phyloP scores from a whole-genome alignment of 1,284 basidiomycete species.

The Peniophora sp. region DNA sequence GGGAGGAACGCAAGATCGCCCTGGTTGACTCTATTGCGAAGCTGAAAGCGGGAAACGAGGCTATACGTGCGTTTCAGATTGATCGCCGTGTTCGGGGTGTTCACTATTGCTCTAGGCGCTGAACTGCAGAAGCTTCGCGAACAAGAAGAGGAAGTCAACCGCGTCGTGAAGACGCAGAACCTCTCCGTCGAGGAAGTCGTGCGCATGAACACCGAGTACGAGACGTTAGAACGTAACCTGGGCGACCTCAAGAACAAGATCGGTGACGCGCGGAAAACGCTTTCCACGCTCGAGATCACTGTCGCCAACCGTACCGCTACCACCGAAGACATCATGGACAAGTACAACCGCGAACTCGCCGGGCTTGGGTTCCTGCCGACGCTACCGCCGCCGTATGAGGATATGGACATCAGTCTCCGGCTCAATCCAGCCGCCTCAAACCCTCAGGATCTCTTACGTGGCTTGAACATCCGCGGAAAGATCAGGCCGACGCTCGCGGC shows the following conservation, averaged over 20 bases:
- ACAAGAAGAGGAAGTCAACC: constrained; percentile 55
- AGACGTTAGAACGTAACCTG: constrained; percentile 58
- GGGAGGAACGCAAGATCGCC: constrained; percentile 57
- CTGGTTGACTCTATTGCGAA: constrained; percentile 52
- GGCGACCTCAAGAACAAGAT: constrained; percentile 73
- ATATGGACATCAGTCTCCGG: constrained; percentile 66
- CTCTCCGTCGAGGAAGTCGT: constrained; percentile 78
- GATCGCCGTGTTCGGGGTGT: constrained; percentile 1
- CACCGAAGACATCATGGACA: constrained; percentile 71
- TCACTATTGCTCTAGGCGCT: constrained; percentile 30
- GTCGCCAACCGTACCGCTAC: constrained; percentile 70
- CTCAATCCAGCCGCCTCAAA: constrained; percentile 68
- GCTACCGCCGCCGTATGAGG: constrained; percentile 55
- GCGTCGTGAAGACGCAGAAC: constrained; percentile 75
- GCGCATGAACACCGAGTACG: constrained; percentile 82
- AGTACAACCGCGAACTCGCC: constrained; percentile 65
- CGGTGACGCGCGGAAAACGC: constrained; percentile 57
- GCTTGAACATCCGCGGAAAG: constrained; percentile 55
- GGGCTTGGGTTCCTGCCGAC: constrained; percentile 69
- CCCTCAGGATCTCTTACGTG: constrained; percentile 53
- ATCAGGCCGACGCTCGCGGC: constrained; percentile 67
- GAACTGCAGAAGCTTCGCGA: constrained; percentile 51
- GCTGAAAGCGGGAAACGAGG: constrained; percentile 50
- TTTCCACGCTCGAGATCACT: constrained; percentile 71
- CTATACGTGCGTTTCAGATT: constrained; percentile 9